Percentiles rank a stretch among this genome's conserved stretches.
These are phyloP conservation scores for Teunomyces funiuensis DNA, from an alignment of 805 yeast genomes.

Conservation along the genomic window DNA sequence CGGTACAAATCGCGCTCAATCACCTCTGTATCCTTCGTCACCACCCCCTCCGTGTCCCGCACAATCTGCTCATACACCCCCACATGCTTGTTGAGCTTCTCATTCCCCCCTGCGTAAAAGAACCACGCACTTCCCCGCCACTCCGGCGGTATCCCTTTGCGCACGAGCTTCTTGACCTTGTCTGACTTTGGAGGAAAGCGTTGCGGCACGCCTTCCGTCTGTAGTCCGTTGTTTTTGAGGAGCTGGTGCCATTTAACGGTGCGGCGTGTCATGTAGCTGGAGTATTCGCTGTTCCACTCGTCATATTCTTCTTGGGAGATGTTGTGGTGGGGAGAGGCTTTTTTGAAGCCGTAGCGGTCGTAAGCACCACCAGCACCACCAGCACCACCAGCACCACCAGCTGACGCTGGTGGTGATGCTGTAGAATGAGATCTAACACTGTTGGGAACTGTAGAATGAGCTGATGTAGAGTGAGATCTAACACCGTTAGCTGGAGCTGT, in stretches of 20 bases:
- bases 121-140: conserved; percentile 99
- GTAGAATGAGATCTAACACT: no score
- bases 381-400: no score
- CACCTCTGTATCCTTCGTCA: conserved; percentile 82
- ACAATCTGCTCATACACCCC: conserved; percentile 77
- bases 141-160: conserved; percentile 94
- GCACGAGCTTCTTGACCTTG: conserved; percentile 73
- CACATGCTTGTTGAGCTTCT: conserved; percentile 60
- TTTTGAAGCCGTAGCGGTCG: conserved; percentile 89
- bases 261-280: conserved; percentile 60
- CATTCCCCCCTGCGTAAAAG: conserved; percentile 85
- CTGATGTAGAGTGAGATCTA: no score
- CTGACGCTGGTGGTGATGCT: no score
- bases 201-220: conserved; percentile 48
- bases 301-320: conserved; percentile 60
- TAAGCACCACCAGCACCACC: no score
- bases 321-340: conserved; percentile 50
- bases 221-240: conserved; percentile 67
- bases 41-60: conserved; percentile 49
- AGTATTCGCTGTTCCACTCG: conserved; percentile 72
- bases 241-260: conserved; percentile 75
- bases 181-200: conserved; percentile 78
- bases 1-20: conserved; percentile 92
- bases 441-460: no score
- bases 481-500: no score